Percentiles rank a stretch among this genome's conserved stretches.
These are phyloP conservation scores for Kluyveromyces sp. DNA, from an alignment of 1,139 yeast genomes.

Conservation along the genomic window DNA sequence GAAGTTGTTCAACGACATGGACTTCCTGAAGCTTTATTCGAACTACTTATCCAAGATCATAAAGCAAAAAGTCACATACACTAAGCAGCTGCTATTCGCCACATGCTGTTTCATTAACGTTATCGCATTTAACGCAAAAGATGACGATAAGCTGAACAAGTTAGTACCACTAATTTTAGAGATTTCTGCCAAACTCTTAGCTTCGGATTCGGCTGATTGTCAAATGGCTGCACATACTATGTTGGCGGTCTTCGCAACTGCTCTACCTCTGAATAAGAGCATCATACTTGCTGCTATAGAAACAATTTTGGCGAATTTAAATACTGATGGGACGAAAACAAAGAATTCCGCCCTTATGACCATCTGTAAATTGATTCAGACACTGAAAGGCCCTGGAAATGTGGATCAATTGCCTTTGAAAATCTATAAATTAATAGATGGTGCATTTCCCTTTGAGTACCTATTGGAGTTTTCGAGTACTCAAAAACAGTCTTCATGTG, in stretches of 20 bases:
- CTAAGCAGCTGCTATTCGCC: slow-evolving; percentile 71
- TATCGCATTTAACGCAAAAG: slow-evolving; percentile 42
- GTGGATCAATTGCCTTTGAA: slow-evolving; percentile 36
- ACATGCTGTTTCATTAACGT: slow-evolving; percentile 66
- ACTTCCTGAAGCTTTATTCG: slow-evolving; percentile 59
- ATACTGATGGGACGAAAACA: slow-evolving; percentile 30
- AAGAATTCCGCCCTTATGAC: slow-evolving; percentile 37
- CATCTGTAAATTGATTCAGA: slow-evolving; percentile 35
- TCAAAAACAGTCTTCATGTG: slow-evolving; percentile 22
- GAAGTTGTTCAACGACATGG: slow-evolving; percentile 66
- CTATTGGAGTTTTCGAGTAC: slow-evolving; percentile 23
- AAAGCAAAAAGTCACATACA: slow-evolving; percentile 51
- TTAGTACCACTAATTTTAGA: slow-evolving; percentile 53
- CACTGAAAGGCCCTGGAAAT: slow-evolving; percentile 34
- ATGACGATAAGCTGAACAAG: slow-evolving; percentile 35
- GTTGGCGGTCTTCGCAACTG: slow-evolving; percentile 67
- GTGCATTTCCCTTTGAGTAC: slow-evolving; percentile 18
- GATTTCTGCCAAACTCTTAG: slow-evolving; percentile 47
- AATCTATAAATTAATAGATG: slow-evolving; percentile 31
- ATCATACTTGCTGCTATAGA: slow-evolving; percentile 64
- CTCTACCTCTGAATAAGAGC: slow-evolving; percentile 58
- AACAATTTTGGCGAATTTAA: slow-evolving; percentile 49
- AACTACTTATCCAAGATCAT: slow-evolving; percentile 51
- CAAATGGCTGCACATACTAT: slow-evolving; percentile 81
- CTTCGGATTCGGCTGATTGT: slow-evolving; percentile 50